Evolutionary conservation across 2,329 filamentous ascomycete genomes (phyloP), one percentile per base, ranked within the genome.

Genomic region (Thelonectria olida): DNA sequence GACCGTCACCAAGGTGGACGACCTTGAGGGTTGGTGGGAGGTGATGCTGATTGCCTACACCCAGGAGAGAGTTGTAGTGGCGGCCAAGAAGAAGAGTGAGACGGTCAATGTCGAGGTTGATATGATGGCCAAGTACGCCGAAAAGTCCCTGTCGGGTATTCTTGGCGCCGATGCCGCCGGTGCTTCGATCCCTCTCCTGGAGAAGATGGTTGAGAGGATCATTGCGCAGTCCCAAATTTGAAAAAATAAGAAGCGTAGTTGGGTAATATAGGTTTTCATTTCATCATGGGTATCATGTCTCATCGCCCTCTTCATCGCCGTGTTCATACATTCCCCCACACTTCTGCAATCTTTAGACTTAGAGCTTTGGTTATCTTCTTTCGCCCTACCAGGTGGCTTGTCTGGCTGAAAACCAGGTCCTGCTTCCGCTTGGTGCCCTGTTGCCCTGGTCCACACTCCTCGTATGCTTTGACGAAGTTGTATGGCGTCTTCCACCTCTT

Each of bases 21-120:
- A 97, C 76, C 84, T 74, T 4, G 86, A 88, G 67, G 89, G 90
- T 41, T 96, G 93, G 76, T 97, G 90, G 87, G 96, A 98, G 85
- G 91, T 99, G 50, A 99, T 99, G 96, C 83, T 99, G 63, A 97
- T 99, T 76, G 87, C 92, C 8, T 99, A 99, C 78, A 97, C 96
- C 10, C 96, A 98, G 81, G 92, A 95, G 78, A 92, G 92, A 77
- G 90, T 99, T 15, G 90, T 97, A 15, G 88, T 93, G 65, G 92
- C 92, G 2, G 82, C 81, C 53, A 97, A 97, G 85, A 83, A 86
- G 78, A 80, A 85, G 27, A 93, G 94, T 2, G 92, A 97, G 6
- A 86, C 89, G 50, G 92, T 97, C 63, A 97, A 97, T 73, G 87
- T 97, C 34, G 94, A 97, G 82, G 95, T 97, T 54, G 94, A 97